A percentile compares a stretch with the other conserved stretches of the same genome.
phyloP scores from a whole-genome alignment of 2,329 filamentous ascomycete species.

The Trichoderma oligosporum region DNA sequence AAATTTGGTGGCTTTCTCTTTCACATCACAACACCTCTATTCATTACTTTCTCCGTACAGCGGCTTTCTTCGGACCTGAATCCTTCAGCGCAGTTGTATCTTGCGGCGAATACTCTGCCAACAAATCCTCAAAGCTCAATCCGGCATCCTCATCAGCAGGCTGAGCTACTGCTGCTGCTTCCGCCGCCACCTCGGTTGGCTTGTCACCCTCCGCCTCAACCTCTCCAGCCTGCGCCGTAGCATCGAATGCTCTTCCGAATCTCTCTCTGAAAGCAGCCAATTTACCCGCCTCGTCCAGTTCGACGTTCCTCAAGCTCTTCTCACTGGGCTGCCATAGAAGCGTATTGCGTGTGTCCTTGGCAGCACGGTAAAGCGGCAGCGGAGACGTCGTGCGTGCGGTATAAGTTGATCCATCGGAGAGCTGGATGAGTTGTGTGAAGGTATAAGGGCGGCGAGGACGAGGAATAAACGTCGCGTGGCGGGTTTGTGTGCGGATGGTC shows the following conservation, averaged over 20 bases:
- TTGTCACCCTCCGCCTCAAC: conserved; percentile 28
- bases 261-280: conserved; percentile 79
- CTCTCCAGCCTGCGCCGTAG: conserved; percentile 36
- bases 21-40: background rate
- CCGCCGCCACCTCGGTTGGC: conserved; percentile 28
- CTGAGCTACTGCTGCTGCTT: conserved; percentile 22
- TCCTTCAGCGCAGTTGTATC: conserved; percentile 36
- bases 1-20: background rate
- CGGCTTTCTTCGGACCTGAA: conserved; percentile 40
- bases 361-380: conserved; percentile 52
- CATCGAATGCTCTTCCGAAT: conserved; percentile 83
- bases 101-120: conserved; percentile 47
- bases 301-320: conserved; percentile 76
- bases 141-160: conserved; percentile 27
- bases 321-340: conserved; percentile 86
- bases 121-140: conserved; percentile 45
- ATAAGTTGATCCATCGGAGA: conserved; percentile 86
- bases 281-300: conserved; percentile 91
- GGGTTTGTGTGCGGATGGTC: conserved; percentile 52
- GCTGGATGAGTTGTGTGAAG: conserved; percentile 93
- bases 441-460: conserved; percentile 91
- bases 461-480: conserved; percentile 78
- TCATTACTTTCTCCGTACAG: conserved; percentile 46
- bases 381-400: conserved; percentile 75
- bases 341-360: conserved; percentile 86